Conservation (phyloP, 495 filamentous ascomycete genomes). For the Glarea lozoyensis region DNA sequence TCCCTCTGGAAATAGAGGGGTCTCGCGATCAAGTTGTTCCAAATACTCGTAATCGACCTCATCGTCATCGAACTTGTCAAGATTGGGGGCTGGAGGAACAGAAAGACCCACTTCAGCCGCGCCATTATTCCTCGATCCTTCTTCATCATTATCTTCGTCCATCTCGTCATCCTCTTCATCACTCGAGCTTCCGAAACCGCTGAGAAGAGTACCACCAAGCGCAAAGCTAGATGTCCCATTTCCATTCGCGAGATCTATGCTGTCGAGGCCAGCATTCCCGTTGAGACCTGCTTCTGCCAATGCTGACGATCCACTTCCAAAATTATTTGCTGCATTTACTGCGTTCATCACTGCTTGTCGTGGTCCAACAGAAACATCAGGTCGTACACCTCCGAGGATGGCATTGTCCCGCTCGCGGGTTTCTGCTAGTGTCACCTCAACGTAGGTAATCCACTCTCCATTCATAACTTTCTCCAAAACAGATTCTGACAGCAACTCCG, state of each 20-base stretch:
- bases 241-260: slow-evolving; percentile 64
- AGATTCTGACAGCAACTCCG: slow-evolving; percentile 71
- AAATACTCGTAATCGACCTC: slow-evolving; percentile 24
- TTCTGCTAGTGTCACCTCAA: slow-evolving; percentile 87
- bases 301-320: slow-evolving; percentile 53
- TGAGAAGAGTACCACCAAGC: slow-evolving; percentile 62
- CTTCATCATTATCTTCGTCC: slow-evolving; percentile 74
- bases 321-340: slow-evolving; percentile 49
- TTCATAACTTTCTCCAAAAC: slow-evolving; percentile 86
- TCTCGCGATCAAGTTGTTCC: slow-evolving; percentile 24
- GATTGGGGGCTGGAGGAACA: slow-evolving; percentile 24
- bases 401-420: slow-evolving; percentile 96
- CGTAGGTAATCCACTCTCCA: slow-evolving; percentile 86
- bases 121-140: slow-evolving; percentile 19
- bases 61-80: slow-evolving; percentile 21
- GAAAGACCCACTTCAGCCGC: slow-evolving; percentile 24
- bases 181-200: slow-evolving; percentile 91
- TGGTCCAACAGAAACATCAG: slow-evolving; percentile 48
- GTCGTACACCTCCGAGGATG: slow-evolving; percentile 91
- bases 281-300: slow-evolving; percentile 68
- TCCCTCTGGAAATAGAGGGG: slow-evolving; percentile 21
- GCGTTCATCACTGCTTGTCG: slow-evolving; percentile 58
- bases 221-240: slow-evolving; percentile 59
- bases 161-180: slow-evolving; percentile 96
- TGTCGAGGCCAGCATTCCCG: slow-evolving; percentile 52